phyloP scores from a whole-genome alignment of 148 eudicot species.

The Tetragonia tetragonoides region DNA sequence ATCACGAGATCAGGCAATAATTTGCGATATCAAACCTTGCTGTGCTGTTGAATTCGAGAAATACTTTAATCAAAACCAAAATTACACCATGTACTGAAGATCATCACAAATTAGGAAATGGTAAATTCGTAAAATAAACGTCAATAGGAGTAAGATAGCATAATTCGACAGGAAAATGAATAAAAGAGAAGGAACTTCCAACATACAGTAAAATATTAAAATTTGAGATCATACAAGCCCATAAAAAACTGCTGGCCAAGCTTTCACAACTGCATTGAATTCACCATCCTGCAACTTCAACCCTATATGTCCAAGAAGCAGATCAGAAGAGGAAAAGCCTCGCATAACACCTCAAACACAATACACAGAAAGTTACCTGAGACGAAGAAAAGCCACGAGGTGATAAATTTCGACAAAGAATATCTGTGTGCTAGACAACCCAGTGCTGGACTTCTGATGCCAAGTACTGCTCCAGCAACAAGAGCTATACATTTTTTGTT shows the following conservation, averaged over 20 bases:
- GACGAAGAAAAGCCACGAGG: conserved; percentile 43
- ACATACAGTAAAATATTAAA: conserved; percentile 32
- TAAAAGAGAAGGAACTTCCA: conserved; percentile 26
- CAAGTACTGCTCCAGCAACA: conserved; percentile 38
- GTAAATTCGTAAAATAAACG: not conserved
- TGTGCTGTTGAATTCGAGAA: not conserved
- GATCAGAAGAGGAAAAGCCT: conserved; percentile 5
- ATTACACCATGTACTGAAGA: not conserved
- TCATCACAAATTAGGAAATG: not conserved
- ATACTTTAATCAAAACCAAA: conserved; percentile 1
- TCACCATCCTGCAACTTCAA: conserved; percentile 44
- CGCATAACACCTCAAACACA: conserved; percentile 19
- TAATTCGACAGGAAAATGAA: not conserved
- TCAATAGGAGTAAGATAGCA: not conserved
- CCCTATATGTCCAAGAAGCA: conserved; percentile 29
- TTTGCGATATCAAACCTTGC: too few relatives aligned
- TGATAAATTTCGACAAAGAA: conserved; percentile 37
- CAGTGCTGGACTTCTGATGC: conserved; percentile 34
- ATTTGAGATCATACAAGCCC: conserved; percentile 49
- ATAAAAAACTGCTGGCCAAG: conserved; percentile 45
- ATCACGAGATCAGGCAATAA: too few relatives aligned
- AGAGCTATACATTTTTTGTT: conserved; percentile 35
- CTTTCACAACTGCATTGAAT: conserved; percentile 33
- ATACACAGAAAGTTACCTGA: conserved; percentile 31
- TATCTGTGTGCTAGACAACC: conserved; percentile 41